These are phyloP conservation scores for Scopulariopsis brevicaulis DNA, from an alignment of 2,329 filamentous ascomycete genomes.

Conservation along the genomic window DNA sequence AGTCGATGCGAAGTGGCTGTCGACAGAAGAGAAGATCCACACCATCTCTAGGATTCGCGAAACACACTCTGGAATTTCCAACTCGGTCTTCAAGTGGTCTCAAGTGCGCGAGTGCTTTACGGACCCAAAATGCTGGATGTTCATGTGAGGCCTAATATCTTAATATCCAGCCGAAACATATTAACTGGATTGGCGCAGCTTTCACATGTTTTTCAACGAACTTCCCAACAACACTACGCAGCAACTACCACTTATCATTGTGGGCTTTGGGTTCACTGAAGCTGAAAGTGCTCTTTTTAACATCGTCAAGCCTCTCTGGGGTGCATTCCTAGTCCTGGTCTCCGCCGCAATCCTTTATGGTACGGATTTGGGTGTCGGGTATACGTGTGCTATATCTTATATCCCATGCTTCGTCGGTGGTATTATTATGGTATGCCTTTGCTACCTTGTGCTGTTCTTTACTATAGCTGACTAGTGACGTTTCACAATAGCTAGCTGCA, in stretches of 20 bases:
- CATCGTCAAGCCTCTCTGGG: background rate
- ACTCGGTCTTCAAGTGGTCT: background rate
- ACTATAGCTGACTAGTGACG: too few relatives aligned
- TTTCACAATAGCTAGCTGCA: background rate
- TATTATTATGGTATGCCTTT: background rate
- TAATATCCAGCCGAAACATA: too few relatives aligned
- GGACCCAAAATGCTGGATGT: background rate
- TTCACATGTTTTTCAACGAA: background rate
- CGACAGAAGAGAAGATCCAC: background rate
- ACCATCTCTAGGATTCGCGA: background rate
- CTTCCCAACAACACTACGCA: background rate
- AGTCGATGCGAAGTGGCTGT: background rate
- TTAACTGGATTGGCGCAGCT: background rate
- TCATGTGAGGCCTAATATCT: background rate
- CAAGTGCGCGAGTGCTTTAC: background rate
- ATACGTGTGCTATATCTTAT: background rate
- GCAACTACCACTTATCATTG: background rate
- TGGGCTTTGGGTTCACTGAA: background rate
- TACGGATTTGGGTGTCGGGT: background rate
- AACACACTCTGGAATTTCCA: background rate
- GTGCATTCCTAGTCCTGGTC: background rate
- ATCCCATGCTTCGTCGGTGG: background rate
- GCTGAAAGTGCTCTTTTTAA: background rate
- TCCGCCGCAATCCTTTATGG: background rate
- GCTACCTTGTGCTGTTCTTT: too few relatives aligned